These are phyloP conservation scores for Camellia japonica DNA, from an alignment of 148 eudicot genomes.

Conservation along the genomic window DNA sequence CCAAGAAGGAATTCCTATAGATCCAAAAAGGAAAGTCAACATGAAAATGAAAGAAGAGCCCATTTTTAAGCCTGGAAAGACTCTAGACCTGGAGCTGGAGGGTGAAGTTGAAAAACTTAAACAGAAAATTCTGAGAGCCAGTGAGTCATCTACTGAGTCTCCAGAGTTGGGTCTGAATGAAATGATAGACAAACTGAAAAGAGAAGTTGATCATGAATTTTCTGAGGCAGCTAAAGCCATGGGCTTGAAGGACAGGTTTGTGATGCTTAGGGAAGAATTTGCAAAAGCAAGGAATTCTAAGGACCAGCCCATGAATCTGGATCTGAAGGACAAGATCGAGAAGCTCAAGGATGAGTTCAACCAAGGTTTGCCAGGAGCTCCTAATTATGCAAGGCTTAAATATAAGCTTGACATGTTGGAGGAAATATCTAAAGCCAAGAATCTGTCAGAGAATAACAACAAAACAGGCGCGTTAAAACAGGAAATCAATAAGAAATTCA, in stretches of 20 bases:
- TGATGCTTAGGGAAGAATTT: slow-evolving; percentile 58
- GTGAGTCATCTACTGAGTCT: slow-evolving; percentile 41
- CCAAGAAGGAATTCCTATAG: slow-evolving; percentile 64
- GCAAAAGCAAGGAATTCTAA: slow-evolving; percentile 56
- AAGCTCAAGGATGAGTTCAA: slow-evolving; percentile 57
- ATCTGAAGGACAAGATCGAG: slow-evolving; percentile 47
- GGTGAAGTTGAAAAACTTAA: slow-evolving; percentile 71
- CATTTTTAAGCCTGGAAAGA: slow-evolving; percentile 10
- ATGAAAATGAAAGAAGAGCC: slow-evolving; percentile 71
- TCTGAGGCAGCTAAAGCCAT: slow-evolving; percentile 65
- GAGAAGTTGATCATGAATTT: slow-evolving; percentile 61
- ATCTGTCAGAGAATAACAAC: slow-evolving; percentile 41
- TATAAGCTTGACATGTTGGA: slow-evolving; percentile 64
- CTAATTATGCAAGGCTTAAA: slow-evolving; percentile 58
- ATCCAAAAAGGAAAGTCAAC: slow-evolving; percentile 53
- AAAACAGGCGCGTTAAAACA: slow-evolving; percentile 39
- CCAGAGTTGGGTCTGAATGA: slow-evolving; percentile 53
- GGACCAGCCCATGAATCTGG: slow-evolving; percentile 48
- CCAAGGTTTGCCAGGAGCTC: slow-evolving; percentile 45
- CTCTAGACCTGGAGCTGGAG: slow-evolving; percentile 55
- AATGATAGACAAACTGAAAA: slow-evolving; percentile 55
- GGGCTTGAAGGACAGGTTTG: slow-evolving; percentile 53
- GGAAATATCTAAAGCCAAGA: slow-evolving; percentile 56
- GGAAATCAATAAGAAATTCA: slow-evolving; percentile 48
- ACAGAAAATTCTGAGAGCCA: slow-evolving; percentile 53